Base-by-base conservation (phyloP, 2,329 filamentous ascomycete genomes). In the Mycosphaerelloides madeirae region DNA sequence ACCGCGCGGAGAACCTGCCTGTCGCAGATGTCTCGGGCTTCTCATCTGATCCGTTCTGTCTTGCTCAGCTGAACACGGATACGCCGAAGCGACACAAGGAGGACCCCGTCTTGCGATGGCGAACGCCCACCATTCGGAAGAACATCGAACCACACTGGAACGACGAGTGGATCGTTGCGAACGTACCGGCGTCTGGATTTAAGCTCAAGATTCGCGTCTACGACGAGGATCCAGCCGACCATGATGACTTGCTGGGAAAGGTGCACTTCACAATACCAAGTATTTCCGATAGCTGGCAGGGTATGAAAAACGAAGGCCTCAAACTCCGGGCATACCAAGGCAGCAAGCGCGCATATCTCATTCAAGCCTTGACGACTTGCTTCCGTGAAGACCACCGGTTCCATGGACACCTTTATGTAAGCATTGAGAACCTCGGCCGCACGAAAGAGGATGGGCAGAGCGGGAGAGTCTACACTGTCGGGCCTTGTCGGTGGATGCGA, bases 241-340 rank as follows among this genome's bases (percentile, higher is more conserved):
- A 85, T 53, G 85, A 97, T 61, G 91, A 97, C 67, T 78, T 87
- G 19, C 75, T 97, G 15, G 91, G 91, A 9, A 94, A 93, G 60
- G 87, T 87, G 3, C 88, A 88, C 36, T 71, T 95, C 42, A 68
- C 77, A 14, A 79, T 85, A 0, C 68, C 74, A 9, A 62, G 68
- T 2, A 62, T 95, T 6, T 72, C 71, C 37, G 79, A 84, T 32
- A 65, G 75, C 31, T 94, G 87, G 87, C 57, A 69, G 7, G 86
- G 85, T 0, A 77, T 90, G 39, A 75, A 76, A 3, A 74, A 83
- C 44, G 71, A 80, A 48, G 68, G 72, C 12, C 93, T 81, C 61
- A 76, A 81, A 41, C 79, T 93, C 44, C 89, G 86, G 73, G 95
- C 93, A 71, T 81, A 85, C 39, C 79, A 85, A 64, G 89, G 84